These are phyloP conservation scores for Hypomyces perniciosus DNA, from an alignment of 2,329 filamentous ascomycete genomes.

Conservation along the genomic window DNA sequence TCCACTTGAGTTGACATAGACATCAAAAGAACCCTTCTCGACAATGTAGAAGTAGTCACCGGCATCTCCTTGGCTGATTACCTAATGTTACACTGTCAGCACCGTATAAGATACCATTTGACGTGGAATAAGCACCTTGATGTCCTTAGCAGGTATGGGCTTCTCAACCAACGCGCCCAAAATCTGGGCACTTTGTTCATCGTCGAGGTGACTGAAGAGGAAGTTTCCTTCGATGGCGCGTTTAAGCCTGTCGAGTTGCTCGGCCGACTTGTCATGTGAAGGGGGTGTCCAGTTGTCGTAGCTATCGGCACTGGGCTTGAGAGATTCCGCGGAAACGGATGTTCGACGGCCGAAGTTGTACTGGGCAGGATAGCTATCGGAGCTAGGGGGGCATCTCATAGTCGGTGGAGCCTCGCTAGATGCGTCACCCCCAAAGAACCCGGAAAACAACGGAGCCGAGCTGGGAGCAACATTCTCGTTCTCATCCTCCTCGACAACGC, in stretches of 20 bases:
- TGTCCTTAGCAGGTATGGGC: slow-evolving; percentile 84
- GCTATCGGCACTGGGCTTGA: slow-evolving; percentile 78
- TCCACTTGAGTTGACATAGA: slow-evolving; percentile 79
- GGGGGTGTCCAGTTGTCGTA: slow-evolving; percentile 90
- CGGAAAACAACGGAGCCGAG: slow-evolving; percentile 39
- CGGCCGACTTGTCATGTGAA: slow-evolving; percentile 71
- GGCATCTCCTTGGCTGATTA: slow-evolving; percentile 91
- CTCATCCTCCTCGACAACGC: slow-evolving; percentile 77
- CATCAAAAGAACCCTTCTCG: slow-evolving; percentile 82
- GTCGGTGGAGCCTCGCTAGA: slow-evolving; percentile 40
- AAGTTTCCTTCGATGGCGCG: slow-evolving; percentile 84
- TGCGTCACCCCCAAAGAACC: slow-evolving; percentile 49
- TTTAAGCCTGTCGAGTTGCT: slow-evolving; percentile 75
- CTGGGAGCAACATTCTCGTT: slow-evolving; percentile 62
- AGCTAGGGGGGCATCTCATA: slow-evolving; percentile 45
- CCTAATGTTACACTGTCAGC: slow-evolving; percentile 45
- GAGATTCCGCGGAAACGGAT: slow-evolving; percentile 92
- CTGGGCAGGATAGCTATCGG: slow-evolving; percentile 76
- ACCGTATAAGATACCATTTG: background rate
- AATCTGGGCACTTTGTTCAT: slow-evolving; percentile 83
- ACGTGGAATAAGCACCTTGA: slow-evolving; percentile 46
- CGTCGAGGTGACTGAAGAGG: slow-evolving; percentile 88
- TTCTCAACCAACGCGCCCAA: slow-evolving; percentile 91
- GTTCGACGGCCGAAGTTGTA: slow-evolving; percentile 92
- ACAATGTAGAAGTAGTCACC: slow-evolving; percentile 98